Percentiles rank a stretch among this genome's conserved stretches.
Evolutionary conservation across 1,139 yeast genomes (phyloP).

Genomic region (Torulaspora pretoriensis): DNA sequence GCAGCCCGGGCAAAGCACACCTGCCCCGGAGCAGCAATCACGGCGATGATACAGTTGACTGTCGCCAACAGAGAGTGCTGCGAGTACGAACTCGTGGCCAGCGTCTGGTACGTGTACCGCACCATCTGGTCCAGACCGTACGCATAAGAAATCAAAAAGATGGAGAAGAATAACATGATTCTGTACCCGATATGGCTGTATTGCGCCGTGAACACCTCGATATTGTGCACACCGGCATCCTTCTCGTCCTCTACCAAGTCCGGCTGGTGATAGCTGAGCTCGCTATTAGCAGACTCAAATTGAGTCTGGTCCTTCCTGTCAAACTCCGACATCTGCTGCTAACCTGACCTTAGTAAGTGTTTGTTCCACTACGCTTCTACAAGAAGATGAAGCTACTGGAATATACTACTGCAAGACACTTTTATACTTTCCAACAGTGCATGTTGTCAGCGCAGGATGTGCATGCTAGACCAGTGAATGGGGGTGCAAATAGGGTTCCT

Average conservation of each 20-base stretch:
- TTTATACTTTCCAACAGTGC: neutral
- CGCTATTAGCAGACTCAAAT: neutral
- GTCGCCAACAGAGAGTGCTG: slow-evolving; percentile 59
- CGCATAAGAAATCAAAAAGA: slow-evolving; percentile 53
- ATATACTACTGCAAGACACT: neutral
- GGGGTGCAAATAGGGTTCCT: neutral
- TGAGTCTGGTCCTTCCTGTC: neutral
- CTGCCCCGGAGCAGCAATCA: slow-evolving; percentile 69
- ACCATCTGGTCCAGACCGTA: slow-evolving; percentile 58
- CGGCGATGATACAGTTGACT: slow-evolving; percentile 55
- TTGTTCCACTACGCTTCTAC: too few relatives aligned
- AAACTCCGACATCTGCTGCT: neutral
- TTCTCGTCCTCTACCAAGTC: slow-evolving; percentile 1
- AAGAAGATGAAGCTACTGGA: too few relatives aligned
- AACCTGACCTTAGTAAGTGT: too few relatives aligned
- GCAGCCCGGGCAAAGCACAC: slow-evolving; percentile 63
- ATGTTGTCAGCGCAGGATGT: too few relatives aligned
- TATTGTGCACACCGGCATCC: slow-evolving; percentile 22
- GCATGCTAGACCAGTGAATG: neutral
- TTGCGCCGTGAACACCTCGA: slow-evolving; percentile 25
- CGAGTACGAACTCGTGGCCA: slow-evolving; percentile 53
- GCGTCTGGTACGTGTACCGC: slow-evolving; percentile 46
- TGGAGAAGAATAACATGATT: slow-evolving; percentile 39
- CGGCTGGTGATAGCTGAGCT: neutral
- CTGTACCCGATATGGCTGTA: slow-evolving; percentile 17